These are phyloP conservation scores for Erodium chrysanthum DNA, from an alignment of 441 rosid genomes.

Conservation along the genomic window DNA sequence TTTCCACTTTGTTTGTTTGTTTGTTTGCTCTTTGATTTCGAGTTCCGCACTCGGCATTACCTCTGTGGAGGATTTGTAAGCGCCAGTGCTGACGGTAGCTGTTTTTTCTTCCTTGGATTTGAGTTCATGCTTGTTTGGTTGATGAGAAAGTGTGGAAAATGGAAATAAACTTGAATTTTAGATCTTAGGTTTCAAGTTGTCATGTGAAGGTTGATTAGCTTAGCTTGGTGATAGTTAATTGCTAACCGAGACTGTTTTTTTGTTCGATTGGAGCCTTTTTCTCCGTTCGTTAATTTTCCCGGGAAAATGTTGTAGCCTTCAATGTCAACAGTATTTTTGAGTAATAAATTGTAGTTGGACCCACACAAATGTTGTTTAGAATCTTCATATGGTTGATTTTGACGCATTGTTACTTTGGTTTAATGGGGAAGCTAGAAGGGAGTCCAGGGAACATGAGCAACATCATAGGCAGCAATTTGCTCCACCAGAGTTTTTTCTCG, in stretches of 20 bases:
- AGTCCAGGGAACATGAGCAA: slow-evolving; percentile 56
- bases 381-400: too few species aligned
- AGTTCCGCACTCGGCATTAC: background rate
- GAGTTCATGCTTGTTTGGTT: slow-evolving; percentile 13
- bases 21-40: background rate
- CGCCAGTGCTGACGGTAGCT: background rate
- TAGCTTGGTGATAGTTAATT: background rate
- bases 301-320: background rate
- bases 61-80: background rate
- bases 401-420: slow-evolving; percentile 18
- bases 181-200: background rate
- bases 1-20: background rate
- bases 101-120: background rate
- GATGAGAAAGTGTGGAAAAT: background rate
- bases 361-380: background rate
- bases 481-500: slow-evolving; percentile 47
- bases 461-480: slow-evolving; percentile 40
- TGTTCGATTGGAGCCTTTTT: too few species aligned
- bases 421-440: slow-evolving; percentile 32
- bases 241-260: background rate
- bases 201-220: background rate
- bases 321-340: background rate
- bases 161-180: background rate
- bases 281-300: background rate
- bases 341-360: background rate